phyloP scores from a whole-genome alignment of 1,139 yeast genomes.

The Geotrichum klebahnii region DNA sequence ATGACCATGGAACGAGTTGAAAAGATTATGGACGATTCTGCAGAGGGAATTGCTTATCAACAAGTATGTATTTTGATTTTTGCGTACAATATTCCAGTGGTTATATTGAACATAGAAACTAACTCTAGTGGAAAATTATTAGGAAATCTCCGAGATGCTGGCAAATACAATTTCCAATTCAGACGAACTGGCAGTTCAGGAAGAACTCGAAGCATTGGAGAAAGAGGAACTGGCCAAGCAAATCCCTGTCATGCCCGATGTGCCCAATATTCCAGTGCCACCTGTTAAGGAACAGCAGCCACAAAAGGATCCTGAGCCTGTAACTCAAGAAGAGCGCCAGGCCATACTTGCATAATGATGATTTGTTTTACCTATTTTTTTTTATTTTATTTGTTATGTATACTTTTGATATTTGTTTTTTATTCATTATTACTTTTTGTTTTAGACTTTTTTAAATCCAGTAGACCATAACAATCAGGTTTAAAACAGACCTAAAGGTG shows the following conservation, averaged over 20 bases:
- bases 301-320: background rate
- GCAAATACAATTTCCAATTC: conserved; percentile 47
- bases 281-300: background rate
- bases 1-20: conserved; percentile 79
- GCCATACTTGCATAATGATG: conserved; percentile 13
- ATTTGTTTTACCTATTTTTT: background rate
- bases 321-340: conserved; percentile 7
- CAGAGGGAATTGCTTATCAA: conserved; percentile 76
- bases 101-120: conserved; percentile 6
- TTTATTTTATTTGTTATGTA: background rate
- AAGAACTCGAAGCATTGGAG: conserved; percentile 54
- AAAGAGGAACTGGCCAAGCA: conserved; percentile 39
- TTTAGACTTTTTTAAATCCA: background rate
- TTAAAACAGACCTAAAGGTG: no score
- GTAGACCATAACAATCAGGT: no score
- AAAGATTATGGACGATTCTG: conserved; percentile 73
- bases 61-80: conserved; percentile 35
- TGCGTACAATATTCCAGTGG: background rate
- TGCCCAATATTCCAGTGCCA: conserved; percentile 3
- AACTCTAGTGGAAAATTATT: conserved; percentile 1
- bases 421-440: no score
- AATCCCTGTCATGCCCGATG: conserved; percentile 24
- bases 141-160: conserved; percentile 47
- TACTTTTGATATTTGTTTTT: no score
- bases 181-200: conserved; percentile 65